Evolutionary conservation across 1,284 basidiomycete genomes (phyloP).

Genomic region (Neotropicomus parvogracilis): DNA sequence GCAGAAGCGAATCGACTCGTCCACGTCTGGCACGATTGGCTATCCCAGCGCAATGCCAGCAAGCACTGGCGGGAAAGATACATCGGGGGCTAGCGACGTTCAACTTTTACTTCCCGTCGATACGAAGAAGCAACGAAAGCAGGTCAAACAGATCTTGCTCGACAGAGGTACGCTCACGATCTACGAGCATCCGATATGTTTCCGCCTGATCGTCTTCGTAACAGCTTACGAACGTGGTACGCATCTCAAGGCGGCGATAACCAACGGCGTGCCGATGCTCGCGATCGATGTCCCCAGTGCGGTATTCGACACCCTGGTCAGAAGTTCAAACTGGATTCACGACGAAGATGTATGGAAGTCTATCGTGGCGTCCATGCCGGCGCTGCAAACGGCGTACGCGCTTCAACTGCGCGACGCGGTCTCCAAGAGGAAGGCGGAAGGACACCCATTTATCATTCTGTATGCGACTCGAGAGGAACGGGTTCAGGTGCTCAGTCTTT

Average conservation of each 20-base stretch:
- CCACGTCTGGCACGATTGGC: constrained; percentile 52
- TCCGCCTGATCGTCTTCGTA: constrained; percentile 2
- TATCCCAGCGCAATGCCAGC: constrained; percentile 37
- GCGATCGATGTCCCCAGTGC: constrained; percentile 62
- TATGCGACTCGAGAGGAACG: constrained; percentile 71
- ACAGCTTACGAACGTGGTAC: constrained; percentile 60
- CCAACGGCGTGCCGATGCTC: constrained; percentile 60
- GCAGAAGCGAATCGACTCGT: constrained; percentile 67
- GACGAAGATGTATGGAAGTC: constrained; percentile 73
- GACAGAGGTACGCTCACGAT: constrained; percentile 51
- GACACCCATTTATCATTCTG: constrained; percentile 58
- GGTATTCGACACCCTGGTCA: constrained; percentile 61
- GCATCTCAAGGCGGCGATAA: constrained; percentile 54
- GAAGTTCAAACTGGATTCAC: constrained; percentile 57
- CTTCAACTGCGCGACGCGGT: constrained; percentile 64
- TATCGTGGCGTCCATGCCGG: constrained; percentile 51
- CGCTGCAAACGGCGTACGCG: constrained; percentile 56
- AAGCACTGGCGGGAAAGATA: constrained; percentile 42
- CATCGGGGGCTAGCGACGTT: constrained; percentile 39
- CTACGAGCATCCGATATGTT: neutral
- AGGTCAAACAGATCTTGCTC: constrained; percentile 63
- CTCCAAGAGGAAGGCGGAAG: constrained; percentile 57
- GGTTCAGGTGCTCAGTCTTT: constrained; percentile 55
- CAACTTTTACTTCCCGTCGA: constrained; percentile 66
- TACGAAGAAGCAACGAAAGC: constrained; percentile 69